These are phyloP conservation scores for Trypanosoma scelopori DNA, from an alignment of 208 protist species.

Conservation along the genomic window DNA sequence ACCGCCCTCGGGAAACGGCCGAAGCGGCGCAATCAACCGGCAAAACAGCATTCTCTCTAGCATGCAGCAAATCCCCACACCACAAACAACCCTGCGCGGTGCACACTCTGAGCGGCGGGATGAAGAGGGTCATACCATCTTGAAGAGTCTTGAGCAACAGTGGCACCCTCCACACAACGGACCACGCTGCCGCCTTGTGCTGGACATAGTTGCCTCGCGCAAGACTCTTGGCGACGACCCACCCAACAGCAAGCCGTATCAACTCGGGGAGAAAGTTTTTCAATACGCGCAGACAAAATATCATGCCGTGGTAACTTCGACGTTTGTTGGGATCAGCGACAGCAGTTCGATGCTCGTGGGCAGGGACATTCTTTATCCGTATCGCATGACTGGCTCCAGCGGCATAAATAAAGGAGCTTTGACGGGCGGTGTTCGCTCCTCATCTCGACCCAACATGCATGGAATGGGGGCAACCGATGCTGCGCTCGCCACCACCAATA, in stretches of 20 bases:
- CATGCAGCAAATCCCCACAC: neutral
- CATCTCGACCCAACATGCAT: neutral
- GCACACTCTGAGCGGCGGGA: conserved; percentile 4
- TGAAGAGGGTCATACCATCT: conserved; percentile 22
- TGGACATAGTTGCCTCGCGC: conserved; percentile 80
- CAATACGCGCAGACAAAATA: conserved; percentile 25
- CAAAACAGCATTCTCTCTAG: neutral
- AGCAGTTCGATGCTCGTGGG: conserved; percentile 49
- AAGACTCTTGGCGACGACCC: conserved; percentile 58
- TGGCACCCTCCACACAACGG: conserved; percentile 17
- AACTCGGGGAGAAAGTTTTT: conserved; percentile 53
- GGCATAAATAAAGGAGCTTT: neutral
- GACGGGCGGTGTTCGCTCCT: neutral
- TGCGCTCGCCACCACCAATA: neutral
- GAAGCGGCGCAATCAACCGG: neutral
- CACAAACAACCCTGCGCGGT: neutral
- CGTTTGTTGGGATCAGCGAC: conserved; percentile 63
- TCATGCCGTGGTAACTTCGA: conserved; percentile 4
- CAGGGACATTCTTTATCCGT: conserved; percentile 72
- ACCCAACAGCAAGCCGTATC: conserved; percentile 57
- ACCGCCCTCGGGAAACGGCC: neutral
- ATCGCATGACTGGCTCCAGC: conserved; percentile 22
- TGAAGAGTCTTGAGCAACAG: conserved; percentile 14
- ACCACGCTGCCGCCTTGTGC: conserved; percentile 30
- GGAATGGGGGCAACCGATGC: neutral